phyloP scores from a whole-genome alignment of 2,329 filamentous ascomycete species.

The Pseudogymnoascus pannorum region DNA sequence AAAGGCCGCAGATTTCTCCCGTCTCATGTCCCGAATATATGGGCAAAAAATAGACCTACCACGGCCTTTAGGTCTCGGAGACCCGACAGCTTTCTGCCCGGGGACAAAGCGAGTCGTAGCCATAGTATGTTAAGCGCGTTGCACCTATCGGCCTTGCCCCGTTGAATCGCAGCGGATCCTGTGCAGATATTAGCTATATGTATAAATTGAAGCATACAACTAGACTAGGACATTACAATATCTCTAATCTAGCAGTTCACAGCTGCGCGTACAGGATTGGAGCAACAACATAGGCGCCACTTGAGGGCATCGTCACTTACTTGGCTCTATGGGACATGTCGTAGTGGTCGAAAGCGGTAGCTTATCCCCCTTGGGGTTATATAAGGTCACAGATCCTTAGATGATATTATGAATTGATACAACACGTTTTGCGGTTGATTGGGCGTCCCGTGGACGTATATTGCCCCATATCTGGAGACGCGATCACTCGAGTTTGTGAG shows the following conservation, averaged over 20 bases:
- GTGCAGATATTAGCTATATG: conserved; percentile 14
- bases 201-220: neutral
- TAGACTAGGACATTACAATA: neutral
- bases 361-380: conserved; percentile 8
- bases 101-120: conserved; percentile 27
- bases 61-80: conserved; percentile 49
- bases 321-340: conserved; percentile 9
- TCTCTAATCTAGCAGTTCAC: neutral
- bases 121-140: conserved; percentile 20
- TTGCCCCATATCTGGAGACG: conserved; percentile 5
- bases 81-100: conserved; percentile 38
- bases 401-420: conserved; percentile 7
- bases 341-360: conserved; percentile 8
- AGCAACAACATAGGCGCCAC: neutral
- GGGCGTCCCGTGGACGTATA: neutral
- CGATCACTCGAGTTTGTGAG: conserved; percentile 6
- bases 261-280: neutral
- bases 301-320: neutral
- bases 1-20: neutral
- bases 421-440: neutral
- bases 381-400: neutral
- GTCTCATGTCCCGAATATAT: neutral
- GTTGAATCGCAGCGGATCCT: conserved; percentile 26
- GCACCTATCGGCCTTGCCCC: conserved; percentile 28
- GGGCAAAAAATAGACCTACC: conserved; percentile 33